Conservation (phyloP, 176 grass and related monocot species). For the Bromus sterilis region DNA sequence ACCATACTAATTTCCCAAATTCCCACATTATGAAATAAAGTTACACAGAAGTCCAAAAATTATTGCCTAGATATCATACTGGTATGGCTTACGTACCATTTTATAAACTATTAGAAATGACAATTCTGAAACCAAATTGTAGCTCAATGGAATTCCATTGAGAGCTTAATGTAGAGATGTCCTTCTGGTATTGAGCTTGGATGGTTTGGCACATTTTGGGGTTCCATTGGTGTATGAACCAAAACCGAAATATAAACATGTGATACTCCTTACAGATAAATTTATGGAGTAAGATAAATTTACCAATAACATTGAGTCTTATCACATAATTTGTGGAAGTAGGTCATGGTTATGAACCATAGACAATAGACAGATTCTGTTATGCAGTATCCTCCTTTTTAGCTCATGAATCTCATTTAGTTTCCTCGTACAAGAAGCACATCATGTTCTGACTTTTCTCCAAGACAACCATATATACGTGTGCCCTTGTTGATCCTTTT, state of each 20-base stretch:
- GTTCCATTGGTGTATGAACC: background rate
- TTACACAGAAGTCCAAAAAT: background rate
- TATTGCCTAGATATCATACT: background rate
- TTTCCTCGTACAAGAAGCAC: background rate
- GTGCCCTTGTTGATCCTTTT: background rate
- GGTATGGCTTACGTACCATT: background rate
- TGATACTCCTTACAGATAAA: no score
- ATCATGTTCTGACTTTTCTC: background rate
- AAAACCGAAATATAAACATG: background rate
- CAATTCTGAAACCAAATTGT: background rate
- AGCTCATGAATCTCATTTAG: background rate
- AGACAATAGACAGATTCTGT: background rate
- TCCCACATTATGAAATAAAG: background rate
- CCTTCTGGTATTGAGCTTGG: background rate
- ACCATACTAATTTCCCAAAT: background rate
- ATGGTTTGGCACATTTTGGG: background rate
- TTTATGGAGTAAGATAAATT: no score
- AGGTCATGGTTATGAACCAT: background rate
- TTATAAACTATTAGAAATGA: background rate
- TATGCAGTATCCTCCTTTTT: background rate
- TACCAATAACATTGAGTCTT: background rate
- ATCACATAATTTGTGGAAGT: background rate
- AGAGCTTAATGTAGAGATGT: background rate
- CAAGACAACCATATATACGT: background rate
- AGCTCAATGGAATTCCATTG: background rate